Evolutionary conservation across 371 early-diverging fungal genomes (phyloP), one percentile per base, ranked within the genome.

Genomic region (Mortierella sp.): DNA sequence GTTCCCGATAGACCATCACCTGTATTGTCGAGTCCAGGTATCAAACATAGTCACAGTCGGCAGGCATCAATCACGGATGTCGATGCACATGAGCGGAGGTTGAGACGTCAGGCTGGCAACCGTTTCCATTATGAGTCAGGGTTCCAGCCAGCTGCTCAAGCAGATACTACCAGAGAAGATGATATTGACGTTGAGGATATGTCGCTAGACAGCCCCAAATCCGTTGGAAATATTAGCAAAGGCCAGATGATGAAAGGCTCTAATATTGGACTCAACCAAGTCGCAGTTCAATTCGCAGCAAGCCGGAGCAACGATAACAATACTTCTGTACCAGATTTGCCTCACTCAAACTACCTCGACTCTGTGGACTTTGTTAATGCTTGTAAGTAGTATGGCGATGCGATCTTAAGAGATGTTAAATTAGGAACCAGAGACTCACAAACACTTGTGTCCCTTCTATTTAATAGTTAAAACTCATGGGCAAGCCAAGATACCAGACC

Each of bases 311-410:
- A 47, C 28, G 81, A 80, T 6, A 75, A 71, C 60, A 80, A 67
- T 37, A 68, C 72, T 10, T 80, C 81, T 23, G 75, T 42, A 10
- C 81, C 81, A 9, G 75, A 80, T 6, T 54, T 80, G 42, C 80
- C 80, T 0, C 75, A 80, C 37, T 70, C 72, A 61, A 75, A 74
- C 49, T 80, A 80, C 32, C 59, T 80, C 31, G 81, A 80, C 45
- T 74, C 75, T 61, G 68, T 80, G n/a, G 81, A 80, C 60, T 80
- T 80, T 80, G 75, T 80, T 34, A 80, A 80, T 29, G 81, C 81
- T 58, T 80, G 81, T 80, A 80, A 61, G 81, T n/a, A n/a, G n/a
- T n/a, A n/a, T n/a, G 49, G 6, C 45, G 37, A 22, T 5, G 28
- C 42, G 29, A 17, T 9, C n/a, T 26, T 4, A 19, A 19, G 8